A percentile compares a stretch with the other conserved stretches of the same genome.
These are phyloP conservation scores for Clavaria fumosa DNA, from an alignment of 768 basidiomycete genomes.

Conservation along the genomic window DNA sequence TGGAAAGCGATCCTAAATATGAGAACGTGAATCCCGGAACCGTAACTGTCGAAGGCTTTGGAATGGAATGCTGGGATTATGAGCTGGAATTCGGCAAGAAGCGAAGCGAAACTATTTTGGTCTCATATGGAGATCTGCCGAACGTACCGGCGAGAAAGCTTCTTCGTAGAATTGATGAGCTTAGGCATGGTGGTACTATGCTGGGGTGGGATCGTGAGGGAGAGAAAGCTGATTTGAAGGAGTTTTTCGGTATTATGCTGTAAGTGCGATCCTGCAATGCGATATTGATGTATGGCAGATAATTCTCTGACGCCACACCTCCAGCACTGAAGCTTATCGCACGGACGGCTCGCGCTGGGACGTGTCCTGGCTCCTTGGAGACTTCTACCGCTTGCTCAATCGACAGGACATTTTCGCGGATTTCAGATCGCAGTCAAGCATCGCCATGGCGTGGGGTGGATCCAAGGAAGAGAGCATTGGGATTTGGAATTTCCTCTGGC, in stretches of 20 bases:
- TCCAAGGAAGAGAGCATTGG: background rate
- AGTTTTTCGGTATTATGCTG: background rate
- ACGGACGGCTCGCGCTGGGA: background rate
- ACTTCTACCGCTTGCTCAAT: conserved; percentile 3
- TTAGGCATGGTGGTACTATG: background rate
- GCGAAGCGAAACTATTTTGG: background rate
- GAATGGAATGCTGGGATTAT: conserved; percentile 6
- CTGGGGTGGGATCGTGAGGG: conserved; percentile 2
- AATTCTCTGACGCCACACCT: background rate
- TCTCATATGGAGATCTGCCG: background rate
- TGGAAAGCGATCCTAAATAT: conserved; percentile 3
- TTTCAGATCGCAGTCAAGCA: conserved; percentile 1
- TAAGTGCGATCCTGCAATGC: background rate
- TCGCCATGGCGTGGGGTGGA: background rate
- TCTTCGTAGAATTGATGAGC: background rate
- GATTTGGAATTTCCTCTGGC: conserved; percentile 7
- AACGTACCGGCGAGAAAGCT: background rate
- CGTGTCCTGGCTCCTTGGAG: too few species aligned
- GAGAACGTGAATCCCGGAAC: conserved; percentile 4
- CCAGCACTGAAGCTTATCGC: background rate
- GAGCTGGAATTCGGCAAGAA: background rate
- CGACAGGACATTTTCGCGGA: conserved; percentile 6
- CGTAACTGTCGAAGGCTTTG: conserved; percentile 5
- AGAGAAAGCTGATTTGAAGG: conserved; percentile 2
- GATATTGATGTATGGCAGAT: background rate